Evolutionary conservation across 441 rosid species (phyloP).

Genomic region (Arabidopsis lyrata): DNA sequence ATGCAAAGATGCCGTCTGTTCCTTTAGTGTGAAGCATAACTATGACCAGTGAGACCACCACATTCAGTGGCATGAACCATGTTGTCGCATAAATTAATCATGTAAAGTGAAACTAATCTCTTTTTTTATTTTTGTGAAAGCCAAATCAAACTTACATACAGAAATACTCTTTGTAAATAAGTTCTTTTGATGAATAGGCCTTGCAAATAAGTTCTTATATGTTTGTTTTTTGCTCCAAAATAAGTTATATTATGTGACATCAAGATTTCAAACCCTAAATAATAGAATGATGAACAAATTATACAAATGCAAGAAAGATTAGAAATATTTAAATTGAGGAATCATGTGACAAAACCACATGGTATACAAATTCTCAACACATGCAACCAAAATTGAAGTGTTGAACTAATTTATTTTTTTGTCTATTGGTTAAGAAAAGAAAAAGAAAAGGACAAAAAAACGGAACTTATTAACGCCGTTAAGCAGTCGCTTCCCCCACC

Average conservation of each 20-base stretch:
- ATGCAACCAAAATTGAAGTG: conserved; percentile 26
- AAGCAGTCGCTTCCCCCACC: conserved; percentile 1
- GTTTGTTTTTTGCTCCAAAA: not conserved
- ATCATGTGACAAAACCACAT: conserved; percentile 34
- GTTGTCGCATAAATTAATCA: conserved; percentile 31
- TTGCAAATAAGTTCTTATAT: too few species aligned
- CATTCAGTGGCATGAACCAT: conserved; percentile 30
- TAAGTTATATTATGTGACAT: not conserved
- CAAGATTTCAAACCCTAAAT: not conserved
- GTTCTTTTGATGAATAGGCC: not conserved
- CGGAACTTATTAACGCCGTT: conserved; percentile 24
- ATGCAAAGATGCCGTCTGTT: conserved; percentile 25
- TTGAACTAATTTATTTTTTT: conserved; percentile 17
- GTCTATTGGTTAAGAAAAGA: not conserved
- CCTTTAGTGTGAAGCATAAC: conserved; percentile 42
- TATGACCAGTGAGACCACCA: conserved; percentile 40
- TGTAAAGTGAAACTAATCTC: not conserved
- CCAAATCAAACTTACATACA: not conserved
- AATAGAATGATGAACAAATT: not conserved
- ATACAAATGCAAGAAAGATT: conserved; percentile 8
- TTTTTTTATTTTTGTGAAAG: not conserved
- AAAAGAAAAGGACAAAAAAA: conserved; percentile 6
- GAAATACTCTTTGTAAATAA: not conserved
- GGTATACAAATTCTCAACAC: conserved; percentile 30
- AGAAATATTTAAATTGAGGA: not conserved